Base-by-base conservation (phyloP, 768 basidiomycete genomes). In the Termitomyces sp. region DNA sequence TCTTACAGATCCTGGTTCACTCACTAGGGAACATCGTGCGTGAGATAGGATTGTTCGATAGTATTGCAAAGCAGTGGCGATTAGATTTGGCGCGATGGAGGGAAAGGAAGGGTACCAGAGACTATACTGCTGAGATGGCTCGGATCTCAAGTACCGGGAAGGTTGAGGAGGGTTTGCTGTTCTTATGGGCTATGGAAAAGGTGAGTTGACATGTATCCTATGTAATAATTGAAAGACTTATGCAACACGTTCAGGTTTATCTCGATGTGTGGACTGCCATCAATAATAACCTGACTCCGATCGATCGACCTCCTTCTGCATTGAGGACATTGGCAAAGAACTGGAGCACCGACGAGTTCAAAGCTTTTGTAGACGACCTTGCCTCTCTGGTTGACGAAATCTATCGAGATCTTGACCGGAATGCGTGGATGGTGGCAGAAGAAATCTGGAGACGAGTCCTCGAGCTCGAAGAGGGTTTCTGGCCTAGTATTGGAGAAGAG, bases 151-250 rank as follows among this genome's bases (percentile, higher is more conserved):
- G 72, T 5, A 63, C 69, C 16, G 79, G 75, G 3, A 73, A 70
- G 0, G 60, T 88, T 19, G 78, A 80, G 48, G 88, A 91, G 41
- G 85, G 84, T 0, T 68, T 91, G 21, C 73, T 90, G 1, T 84
- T 91, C 59, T 69, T 91, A 14, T 90, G 88, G 88, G 85, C 85
- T 0, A 90, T 90, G 88, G 89, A 90, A 66, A 78, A 80, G 73
- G 88, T 88, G 54, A 21, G 52, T 14, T 6, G 14, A 16, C 9
- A 3, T 11, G 21, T 54, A n/a, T 58, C 16, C 6, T 19, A 19
- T 12, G 12, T 4, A 21, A 23, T 11, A 25, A 30, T 19, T 12
- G 11, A 41, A 56, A 45, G 27, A 41, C 21, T 54, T 32, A 52
- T 5, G 19, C 40, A 41, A 17, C n/a, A n/a, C 23, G 23, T 11